Evolutionary conservation across 331 rosid genomes (phyloP).

Genomic region (Quercus lobata): DNA sequence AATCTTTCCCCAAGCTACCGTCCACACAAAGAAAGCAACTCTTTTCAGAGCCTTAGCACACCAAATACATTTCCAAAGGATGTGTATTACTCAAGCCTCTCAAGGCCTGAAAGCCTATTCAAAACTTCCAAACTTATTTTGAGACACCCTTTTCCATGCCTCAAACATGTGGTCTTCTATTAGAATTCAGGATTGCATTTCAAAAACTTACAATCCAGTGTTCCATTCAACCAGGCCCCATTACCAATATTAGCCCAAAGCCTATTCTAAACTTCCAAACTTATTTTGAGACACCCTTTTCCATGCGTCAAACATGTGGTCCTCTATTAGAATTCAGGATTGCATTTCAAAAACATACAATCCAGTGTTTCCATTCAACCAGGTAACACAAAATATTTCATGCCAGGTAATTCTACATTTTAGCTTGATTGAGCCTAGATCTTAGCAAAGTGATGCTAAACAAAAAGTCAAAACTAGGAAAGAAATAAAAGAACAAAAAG

Average conservation of each 20-base stretch:
- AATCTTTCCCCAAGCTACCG: no score
- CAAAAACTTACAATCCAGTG: background rate
- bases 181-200: background rate
- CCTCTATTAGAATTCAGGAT: background rate
- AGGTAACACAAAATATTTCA: background rate
- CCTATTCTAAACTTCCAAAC: background rate
- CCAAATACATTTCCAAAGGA: no score
- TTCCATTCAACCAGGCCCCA: background rate
- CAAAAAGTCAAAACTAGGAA: no score
- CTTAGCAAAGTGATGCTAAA: background rate
- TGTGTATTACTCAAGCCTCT: no score
- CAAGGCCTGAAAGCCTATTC: background rate
- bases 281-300: background rate
- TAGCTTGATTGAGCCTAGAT: background rate
- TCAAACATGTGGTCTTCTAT: background rate
- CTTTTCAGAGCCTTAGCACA: no score
- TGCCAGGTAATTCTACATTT: slow-evolving; percentile 1
- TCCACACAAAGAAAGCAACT: no score
- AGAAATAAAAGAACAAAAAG: no score
- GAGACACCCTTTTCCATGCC: background rate
- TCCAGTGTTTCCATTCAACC: background rate
- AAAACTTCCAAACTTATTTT: background rate
- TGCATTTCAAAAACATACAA: background rate
- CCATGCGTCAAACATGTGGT: background rate
- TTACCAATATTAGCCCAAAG: background rate